Conservation (phyloP, 768 basidiomycete genomes). For the Termitomyces sp. region DNA sequence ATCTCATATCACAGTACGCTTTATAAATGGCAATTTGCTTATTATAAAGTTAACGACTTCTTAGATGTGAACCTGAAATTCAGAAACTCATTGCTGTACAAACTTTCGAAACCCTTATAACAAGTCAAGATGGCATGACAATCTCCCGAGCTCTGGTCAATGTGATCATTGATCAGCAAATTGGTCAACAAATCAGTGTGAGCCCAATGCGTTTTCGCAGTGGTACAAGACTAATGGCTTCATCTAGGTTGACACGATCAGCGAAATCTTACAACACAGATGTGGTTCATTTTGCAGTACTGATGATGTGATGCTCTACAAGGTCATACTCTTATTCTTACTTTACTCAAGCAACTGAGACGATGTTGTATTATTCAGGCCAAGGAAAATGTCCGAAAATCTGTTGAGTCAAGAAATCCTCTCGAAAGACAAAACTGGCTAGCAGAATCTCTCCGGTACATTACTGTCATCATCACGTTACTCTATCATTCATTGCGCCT, state of each 20-base stretch:
- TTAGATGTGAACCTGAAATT: constrained; percentile 65
- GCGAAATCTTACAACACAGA: constrained; percentile 87
- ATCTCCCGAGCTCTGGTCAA: constrained; percentile 88
- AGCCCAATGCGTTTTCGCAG: constrained; percentile 21
- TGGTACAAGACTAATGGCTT: constrained; percentile 1
- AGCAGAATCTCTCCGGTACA: constrained; percentile 81
- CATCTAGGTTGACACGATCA: constrained; percentile 88
- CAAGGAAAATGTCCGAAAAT: constrained; percentile 88
- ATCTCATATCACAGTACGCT: constrained; percentile 75
- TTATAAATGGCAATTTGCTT: background rate
- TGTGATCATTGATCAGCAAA: constrained; percentile 96
- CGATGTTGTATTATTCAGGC: constrained; percentile 45
- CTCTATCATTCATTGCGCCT: constrained; percentile 1
- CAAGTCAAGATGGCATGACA: constrained; percentile 78
- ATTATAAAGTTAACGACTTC: background rate
- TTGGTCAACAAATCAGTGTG: constrained; percentile 93
- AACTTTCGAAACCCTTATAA: constrained; percentile 86
- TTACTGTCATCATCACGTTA: background rate
- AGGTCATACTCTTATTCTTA: constrained; percentile 40
- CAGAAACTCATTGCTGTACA: constrained; percentile 65
- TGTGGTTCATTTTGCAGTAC: constrained; percentile 98
- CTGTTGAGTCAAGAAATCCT: constrained; percentile 72
- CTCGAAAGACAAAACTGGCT: constrained; percentile 75
- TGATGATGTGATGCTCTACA: constrained; percentile 97
- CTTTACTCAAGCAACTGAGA: background rate